These are phyloP conservation scores for Diplodia scrobiculata DNA, from an alignment of 2,329 filamentous ascomycete species.

Conservation along the genomic window DNA sequence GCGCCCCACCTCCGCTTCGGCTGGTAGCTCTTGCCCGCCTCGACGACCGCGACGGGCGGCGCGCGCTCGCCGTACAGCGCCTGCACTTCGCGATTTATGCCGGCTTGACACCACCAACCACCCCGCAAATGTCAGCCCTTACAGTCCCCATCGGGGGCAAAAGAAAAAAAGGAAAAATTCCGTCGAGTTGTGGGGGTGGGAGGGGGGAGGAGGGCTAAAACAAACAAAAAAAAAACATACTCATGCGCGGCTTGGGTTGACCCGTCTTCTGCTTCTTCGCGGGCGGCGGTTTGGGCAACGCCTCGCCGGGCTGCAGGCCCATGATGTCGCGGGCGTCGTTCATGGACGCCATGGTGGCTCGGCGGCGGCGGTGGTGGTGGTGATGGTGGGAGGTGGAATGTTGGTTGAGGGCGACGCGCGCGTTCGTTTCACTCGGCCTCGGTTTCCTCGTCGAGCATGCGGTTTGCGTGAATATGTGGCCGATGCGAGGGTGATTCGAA, in stretches of 20 bases:
- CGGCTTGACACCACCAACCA: conserved; percentile 36
- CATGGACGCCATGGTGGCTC: conserved; percentile 31
- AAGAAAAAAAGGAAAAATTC: neutral
- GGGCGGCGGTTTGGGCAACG: conserved; percentile 22
- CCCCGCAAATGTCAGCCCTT: neutral
- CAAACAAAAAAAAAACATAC: neutral
- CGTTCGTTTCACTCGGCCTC: neutral
- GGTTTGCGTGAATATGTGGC: neutral
- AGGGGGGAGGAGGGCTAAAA: too few relatives aligned
- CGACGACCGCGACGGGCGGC: conserved; percentile 46
- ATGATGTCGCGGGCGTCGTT: conserved; percentile 34
- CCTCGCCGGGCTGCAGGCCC: conserved; percentile 29
- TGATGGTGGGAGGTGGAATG: neutral
- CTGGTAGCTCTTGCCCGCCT: conserved; percentile 46
- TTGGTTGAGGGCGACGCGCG: neutral
- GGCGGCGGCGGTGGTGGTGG: neutral
- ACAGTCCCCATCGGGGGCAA: neutral
- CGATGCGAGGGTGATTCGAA: neutral
- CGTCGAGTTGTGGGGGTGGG: neutral
- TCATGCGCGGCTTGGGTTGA: conserved; percentile 16
- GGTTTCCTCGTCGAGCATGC: neutral
- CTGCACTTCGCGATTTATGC: conserved; percentile 47
- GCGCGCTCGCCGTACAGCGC: conserved; percentile 47
- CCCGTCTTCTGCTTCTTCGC: conserved; percentile 30
- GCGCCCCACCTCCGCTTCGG: conserved; percentile 40